phyloP scores from a whole-genome alignment of 1,284 basidiomycete species.

The Cutaneotrichosporon cutaneum region DNA sequence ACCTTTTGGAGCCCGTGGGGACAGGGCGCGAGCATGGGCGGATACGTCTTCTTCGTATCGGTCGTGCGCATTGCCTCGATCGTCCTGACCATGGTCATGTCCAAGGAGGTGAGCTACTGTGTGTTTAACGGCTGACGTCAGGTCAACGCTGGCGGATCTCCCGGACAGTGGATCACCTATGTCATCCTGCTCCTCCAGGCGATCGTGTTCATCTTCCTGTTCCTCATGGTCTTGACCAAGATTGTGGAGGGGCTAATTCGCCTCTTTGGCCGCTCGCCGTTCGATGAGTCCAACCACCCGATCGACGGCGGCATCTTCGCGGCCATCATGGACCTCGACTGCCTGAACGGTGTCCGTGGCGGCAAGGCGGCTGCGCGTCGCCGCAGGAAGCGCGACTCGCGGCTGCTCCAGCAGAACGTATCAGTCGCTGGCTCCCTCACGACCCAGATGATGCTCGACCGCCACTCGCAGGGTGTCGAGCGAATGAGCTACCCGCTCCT shows the following conservation, averaged over 20 bases:
- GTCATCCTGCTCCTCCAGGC: slow-evolving; percentile 83
- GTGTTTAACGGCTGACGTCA: slow-evolving; percentile 43
- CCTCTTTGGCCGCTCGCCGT: slow-evolving; percentile 73
- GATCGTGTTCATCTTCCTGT: slow-evolving; percentile 75
- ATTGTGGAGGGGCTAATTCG: slow-evolving; percentile 76
- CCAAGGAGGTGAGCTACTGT: slow-evolving; percentile 66
- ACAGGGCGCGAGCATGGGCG: slow-evolving; percentile 91
- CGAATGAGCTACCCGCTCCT: slow-evolving; percentile 21
- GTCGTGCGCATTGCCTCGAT: slow-evolving; percentile 85
- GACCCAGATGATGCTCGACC: slow-evolving; percentile 54
- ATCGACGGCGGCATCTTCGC: slow-evolving; percentile 84
- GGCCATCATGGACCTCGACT: slow-evolving; percentile 56
- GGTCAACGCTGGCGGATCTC: slow-evolving; percentile 74
- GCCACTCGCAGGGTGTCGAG: slow-evolving; percentile 45
- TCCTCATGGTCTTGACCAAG: slow-evolving; percentile 80
- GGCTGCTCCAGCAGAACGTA: slow-evolving; percentile 45
- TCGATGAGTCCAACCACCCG: slow-evolving; percentile 76
- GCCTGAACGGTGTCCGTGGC: slow-evolving; percentile 68
- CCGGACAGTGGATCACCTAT: slow-evolving; percentile 88
- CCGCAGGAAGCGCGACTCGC: slow-evolving; percentile 44
- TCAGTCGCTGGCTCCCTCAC: slow-evolving; percentile 47
- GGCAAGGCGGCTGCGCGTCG: slow-evolving; percentile 63
- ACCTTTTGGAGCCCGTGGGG: slow-evolving; percentile 96
- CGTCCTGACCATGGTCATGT: slow-evolving; percentile 83
- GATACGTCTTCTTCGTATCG: slow-evolving; percentile 86